Evolutionary conservation across 2,329 filamentous ascomycete genomes (phyloP).

Genomic region (Gaeumannomyces tritici): DNA sequence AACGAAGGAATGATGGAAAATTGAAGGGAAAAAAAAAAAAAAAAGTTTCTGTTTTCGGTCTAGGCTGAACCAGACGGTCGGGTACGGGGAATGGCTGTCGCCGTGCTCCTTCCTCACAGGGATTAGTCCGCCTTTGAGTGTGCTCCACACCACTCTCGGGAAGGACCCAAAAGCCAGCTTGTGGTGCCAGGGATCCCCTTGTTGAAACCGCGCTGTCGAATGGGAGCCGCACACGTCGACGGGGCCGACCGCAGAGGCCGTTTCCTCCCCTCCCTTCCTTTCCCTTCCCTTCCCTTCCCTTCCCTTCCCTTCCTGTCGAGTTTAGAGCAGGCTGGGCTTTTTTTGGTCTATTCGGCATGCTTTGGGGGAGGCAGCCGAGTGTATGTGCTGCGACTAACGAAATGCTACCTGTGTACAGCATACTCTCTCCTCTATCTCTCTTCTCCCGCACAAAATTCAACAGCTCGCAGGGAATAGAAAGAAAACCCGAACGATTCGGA

Average conservation of each 20-base stretch:
- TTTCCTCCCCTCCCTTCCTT: not conserved
- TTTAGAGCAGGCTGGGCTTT: no score
- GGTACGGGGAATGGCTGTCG: not conserved
- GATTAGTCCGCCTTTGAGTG: not conserved
- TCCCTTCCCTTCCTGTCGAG: no score
- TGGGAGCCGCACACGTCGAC: slow-evolving; percentile 1
- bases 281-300: not conserved
- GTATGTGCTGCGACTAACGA: not conserved
- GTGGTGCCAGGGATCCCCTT: no score
- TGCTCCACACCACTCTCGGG: not conserved
- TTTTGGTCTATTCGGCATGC: no score
- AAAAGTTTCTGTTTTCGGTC: not conserved
- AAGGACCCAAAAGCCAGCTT: not conserved
- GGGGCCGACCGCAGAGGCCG: not conserved
- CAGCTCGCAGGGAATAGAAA: no score
- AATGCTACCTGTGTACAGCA: not conserved
- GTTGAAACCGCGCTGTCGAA: not conserved
- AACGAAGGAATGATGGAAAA: not conserved
- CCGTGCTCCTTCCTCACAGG: not conserved
- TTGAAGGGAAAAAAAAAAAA: not conserved
- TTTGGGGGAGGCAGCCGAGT: no score
- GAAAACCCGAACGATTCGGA: no score
- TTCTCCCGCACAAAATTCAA: no score
- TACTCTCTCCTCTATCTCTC: no score
- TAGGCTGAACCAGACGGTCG: not conserved